Base-by-base conservation (phyloP, 768 basidiomycete species). In the Psilocybe cubensis region DNA sequence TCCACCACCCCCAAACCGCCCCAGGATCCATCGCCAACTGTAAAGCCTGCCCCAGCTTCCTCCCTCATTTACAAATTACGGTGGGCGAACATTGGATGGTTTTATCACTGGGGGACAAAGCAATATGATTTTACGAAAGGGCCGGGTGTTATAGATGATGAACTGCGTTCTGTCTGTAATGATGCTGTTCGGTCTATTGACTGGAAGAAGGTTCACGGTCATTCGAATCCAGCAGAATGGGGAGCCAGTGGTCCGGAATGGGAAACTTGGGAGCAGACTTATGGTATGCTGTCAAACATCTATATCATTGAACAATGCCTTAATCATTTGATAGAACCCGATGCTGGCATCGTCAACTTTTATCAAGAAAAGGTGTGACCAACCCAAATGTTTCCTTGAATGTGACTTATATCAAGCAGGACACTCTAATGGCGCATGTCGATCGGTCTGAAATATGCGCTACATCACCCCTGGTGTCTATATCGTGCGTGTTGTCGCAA, bases 51-150 rank as follows among this genome's bases (percentile, higher is more conserved):
- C 7, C 69, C 71, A 2, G 74, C 84, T 1, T 83, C 83, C 0
- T 73, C 81, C 24, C 81, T 98, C 12, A 64, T 96, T 14, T 78
- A 77, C 4, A 95, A 92, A 69, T 70, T 99, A 46, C 83, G 96
- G 46, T 99, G 96, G 96, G 90, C 94, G 1, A 98, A 96, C 65
- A 89, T 99, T 47, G 96, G 96, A 9, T 92, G 91, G 86, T 92
- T 84, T 51, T 99, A 99, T 72, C 94, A 98, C 75, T 98, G 96
- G 96, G 91, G 92, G 2, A 91, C 86, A 25, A 99, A 98, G 66
- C 88, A 91, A 57, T 99, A 99, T 68, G 93, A 97, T 66, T 95
- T 97, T 63, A 81, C 84, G 1, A 85, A 81, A 51, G 84, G 84
- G 2, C 85, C 83, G 55, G 87, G 84, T 0, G 76, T 77, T 0